phyloP scores from a whole-genome alignment of 1,139 yeast genomes.

The Yamadazyma sp. region DNA sequence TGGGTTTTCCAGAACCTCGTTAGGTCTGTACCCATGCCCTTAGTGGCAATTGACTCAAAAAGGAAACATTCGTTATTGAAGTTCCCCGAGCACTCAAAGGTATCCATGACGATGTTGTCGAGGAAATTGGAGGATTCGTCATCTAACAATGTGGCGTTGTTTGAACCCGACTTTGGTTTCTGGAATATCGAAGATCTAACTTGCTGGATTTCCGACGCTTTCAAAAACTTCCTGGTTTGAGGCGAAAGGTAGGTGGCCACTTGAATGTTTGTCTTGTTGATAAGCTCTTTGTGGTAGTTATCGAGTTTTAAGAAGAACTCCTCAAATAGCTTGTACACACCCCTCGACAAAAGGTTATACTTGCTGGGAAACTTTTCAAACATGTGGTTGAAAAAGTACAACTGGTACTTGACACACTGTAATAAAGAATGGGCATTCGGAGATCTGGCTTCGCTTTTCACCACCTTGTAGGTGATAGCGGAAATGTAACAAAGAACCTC shows the following conservation, averaged over 20 bases:
- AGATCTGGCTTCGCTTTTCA: slow-evolving; percentile 2
- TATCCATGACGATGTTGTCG: slow-evolving; percentile 27
- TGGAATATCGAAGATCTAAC: slow-evolving; percentile 11
- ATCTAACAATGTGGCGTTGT: slow-evolving; percentile 5
- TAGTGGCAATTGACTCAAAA: slow-evolving; percentile 24
- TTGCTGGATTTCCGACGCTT: slow-evolving; percentile 19
- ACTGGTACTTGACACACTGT: slow-evolving; percentile 14
- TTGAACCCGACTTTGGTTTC: neutral
- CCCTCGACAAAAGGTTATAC: slow-evolving; percentile 12
- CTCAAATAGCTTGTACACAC: slow-evolving; percentile 11
- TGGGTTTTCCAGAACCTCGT: slow-evolving; percentile 22
- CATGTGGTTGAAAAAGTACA: slow-evolving; percentile 14
- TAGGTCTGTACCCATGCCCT: slow-evolving; percentile 8
- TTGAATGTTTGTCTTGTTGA: slow-evolving; percentile 18
- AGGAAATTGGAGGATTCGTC: slow-evolving; percentile 16
- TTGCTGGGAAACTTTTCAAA: slow-evolving; percentile 12
- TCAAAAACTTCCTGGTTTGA: slow-evolving; percentile 24
- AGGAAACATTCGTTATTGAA: slow-evolving; percentile 25
- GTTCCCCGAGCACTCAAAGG: slow-evolving; percentile 29
- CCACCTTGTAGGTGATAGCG: slow-evolving; percentile 10
- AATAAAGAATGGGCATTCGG: slow-evolving; percentile 7
- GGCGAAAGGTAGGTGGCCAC: slow-evolving; percentile 28
- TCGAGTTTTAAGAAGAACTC: slow-evolving; percentile 10
- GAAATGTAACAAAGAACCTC: slow-evolving; percentile 14
- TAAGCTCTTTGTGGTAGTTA: slow-evolving; percentile 11